phyloP scores from a whole-genome alignment of 129 eudicot genomes.

The Artemisia argyi region DNA sequence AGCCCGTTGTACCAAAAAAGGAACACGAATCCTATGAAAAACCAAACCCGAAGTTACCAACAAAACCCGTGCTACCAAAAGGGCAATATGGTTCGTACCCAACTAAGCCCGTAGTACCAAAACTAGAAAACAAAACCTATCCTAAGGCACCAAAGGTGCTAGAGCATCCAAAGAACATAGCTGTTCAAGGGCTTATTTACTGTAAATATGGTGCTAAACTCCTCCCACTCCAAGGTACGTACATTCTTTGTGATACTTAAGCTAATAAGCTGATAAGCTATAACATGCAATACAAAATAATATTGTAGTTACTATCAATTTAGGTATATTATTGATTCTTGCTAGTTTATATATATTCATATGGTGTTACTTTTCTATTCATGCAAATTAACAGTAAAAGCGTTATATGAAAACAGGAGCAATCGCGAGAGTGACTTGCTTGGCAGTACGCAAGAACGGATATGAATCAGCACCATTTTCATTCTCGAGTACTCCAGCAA shows the following conservation, averaged over 20 bases:
- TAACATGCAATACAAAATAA: too few relatives aligned
- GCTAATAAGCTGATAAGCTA: too few relatives aligned
- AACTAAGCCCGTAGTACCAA: slow-evolving; percentile 20
- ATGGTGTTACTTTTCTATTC: too few relatives aligned
- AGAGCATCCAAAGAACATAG: slow-evolving; percentile 37
- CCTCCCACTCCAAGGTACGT: slow-evolving; percentile 18
- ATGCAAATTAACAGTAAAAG: neutral
- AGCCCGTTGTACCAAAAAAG: slow-evolving; percentile 3
- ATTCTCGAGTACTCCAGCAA: slow-evolving; percentile 42
- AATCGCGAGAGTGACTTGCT: slow-evolving; percentile 44
- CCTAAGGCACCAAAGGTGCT: slow-evolving; percentile 24
- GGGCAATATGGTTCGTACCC: slow-evolving; percentile 11
- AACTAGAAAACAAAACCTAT: neutral
- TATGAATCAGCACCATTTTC: slow-evolving; percentile 58
- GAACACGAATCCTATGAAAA: slow-evolving; percentile 4
- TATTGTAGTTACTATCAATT: too few relatives aligned
- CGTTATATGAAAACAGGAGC: slow-evolving; percentile 36
- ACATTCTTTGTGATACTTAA: neutral
- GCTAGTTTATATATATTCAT: neutral
- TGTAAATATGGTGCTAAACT: slow-evolving; percentile 46
- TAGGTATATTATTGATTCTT: too few relatives aligned
- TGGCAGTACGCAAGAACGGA: slow-evolving; percentile 49
- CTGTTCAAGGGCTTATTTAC: slow-evolving; percentile 59
- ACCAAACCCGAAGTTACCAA: slow-evolving; percentile 2
- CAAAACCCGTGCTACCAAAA: slow-evolving; percentile 19